phyloP scores from a whole-genome alignment of 805 yeast species.

The Cyberlindnera nakhonratchasimensis region DNA sequence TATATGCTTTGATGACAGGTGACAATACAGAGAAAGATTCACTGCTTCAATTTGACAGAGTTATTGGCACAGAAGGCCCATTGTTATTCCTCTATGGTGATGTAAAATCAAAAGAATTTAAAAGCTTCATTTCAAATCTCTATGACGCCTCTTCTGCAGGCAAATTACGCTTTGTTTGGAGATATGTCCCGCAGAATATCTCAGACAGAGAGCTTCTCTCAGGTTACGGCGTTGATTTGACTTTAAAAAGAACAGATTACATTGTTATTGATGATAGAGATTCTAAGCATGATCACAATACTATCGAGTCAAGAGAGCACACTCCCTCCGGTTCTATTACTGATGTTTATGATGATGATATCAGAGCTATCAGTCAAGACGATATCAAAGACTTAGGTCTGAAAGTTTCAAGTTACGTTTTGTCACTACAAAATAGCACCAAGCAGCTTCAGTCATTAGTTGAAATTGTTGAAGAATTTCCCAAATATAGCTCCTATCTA shows the following conservation, averaged over 20 bases:
- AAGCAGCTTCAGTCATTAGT: constrained; percentile 38
- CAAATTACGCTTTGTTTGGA: constrained; percentile 70
- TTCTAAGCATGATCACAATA: constrained; percentile 24
- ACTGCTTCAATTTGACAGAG: constrained; percentile 52
- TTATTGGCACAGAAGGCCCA: constrained; percentile 56
- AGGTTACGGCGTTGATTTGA: constrained; percentile 68
- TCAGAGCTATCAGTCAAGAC: constrained; percentile 30
- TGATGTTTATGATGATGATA: constrained; percentile 28
- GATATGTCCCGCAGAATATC: constrained; percentile 50
- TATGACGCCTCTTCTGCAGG: constrained; percentile 57
- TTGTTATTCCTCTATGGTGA: constrained; percentile 67
- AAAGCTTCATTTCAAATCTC: constrained; percentile 54
- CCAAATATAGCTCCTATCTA: constrained; percentile 42
- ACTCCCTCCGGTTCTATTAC: constrained; percentile 11
- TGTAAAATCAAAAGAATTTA: constrained; percentile 45
- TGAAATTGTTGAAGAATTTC: constrained; percentile 48
- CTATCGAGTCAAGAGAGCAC: constrained; percentile 5
- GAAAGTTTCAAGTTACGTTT: constrained; percentile 35
- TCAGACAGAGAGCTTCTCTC: constrained; percentile 33
- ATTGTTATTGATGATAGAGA: constrained; percentile 62
- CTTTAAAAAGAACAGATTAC: constrained; percentile 64
- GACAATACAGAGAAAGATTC: constrained; percentile 18
- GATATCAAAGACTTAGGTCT: constrained; percentile 37
- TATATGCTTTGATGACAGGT: constrained; percentile 71
- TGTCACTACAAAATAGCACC: constrained; percentile 23